Evolutionary conservation across 2,329 filamentous ascomycete genomes (phyloP).

Genomic region (Ophiostoma himal-ulmi): DNA sequence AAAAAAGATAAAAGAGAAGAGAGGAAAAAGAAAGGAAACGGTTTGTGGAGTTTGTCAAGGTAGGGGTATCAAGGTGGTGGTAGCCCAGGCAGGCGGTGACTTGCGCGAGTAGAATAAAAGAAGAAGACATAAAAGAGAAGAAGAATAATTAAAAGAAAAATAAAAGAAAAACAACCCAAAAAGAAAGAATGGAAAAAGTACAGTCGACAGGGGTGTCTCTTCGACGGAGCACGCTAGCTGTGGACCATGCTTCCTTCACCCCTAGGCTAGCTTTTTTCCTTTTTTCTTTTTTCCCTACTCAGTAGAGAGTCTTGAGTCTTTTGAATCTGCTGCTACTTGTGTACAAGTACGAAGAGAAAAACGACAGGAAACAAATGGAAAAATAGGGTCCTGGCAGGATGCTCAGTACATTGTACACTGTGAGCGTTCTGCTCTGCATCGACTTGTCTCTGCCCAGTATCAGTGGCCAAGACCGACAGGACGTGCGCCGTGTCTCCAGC

Average conservation of each 20-base stretch:
- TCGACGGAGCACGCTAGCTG: slow-evolving; percentile 23
- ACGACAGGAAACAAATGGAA: not conserved
- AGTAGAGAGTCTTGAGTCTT: not conserved
- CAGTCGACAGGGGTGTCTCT: slow-evolving; percentile 17
- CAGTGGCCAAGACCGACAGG: slow-evolving; percentile 12
- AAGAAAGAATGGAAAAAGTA: not conserved
- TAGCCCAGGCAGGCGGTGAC: slow-evolving; percentile 24
- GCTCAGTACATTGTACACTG: too few relatives aligned
- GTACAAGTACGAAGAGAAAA: not conserved
- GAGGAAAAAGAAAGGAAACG: slow-evolving; percentile 17
- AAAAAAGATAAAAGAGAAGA: not conserved
- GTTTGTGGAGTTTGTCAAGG: slow-evolving; percentile 22
- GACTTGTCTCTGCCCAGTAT: not conserved
- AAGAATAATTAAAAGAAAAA: not conserved
- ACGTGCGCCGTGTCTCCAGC: slow-evolving; percentile 19
- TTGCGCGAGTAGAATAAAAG: slow-evolving; percentile 14
- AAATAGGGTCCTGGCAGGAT: not conserved
- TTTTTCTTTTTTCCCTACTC: not conserved
- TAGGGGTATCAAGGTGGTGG: slow-evolving; percentile 14
- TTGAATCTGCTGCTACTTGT: not conserved
- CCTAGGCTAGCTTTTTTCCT: slow-evolving; percentile 14
- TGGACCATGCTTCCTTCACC: slow-evolving; percentile 20
- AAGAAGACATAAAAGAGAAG: not conserved
- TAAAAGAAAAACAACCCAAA: not conserved
- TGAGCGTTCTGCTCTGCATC: not conserved